Percentiles rank a stretch among this genome's conserved stretches.
Evolutionary conservation across 2,329 filamentous ascomycete genomes (phyloP).

Genomic region (Fusarium camptoceras): DNA sequence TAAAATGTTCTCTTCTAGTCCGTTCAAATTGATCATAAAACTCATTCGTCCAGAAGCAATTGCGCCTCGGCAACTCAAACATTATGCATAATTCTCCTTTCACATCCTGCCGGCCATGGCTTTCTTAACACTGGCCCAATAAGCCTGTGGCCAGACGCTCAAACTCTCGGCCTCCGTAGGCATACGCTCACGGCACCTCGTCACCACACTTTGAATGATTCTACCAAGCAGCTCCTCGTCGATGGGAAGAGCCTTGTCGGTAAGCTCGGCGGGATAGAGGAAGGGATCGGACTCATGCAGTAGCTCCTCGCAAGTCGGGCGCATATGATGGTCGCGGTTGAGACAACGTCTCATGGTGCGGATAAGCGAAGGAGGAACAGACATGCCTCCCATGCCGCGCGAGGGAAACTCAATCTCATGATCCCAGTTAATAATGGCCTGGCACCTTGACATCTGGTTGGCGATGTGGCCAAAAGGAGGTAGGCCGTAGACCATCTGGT

Average conservation of each 20-base stretch:
- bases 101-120: slow-evolving; percentile 54
- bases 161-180: slow-evolving; percentile 69
- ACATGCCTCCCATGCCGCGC: slow-evolving; percentile 73
- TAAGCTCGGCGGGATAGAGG: slow-evolving; percentile 70
- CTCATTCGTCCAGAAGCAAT: slow-evolving; percentile 37
- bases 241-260: slow-evolving; percentile 67
- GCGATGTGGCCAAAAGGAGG: slow-evolving; percentile 93
- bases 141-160: slow-evolving; percentile 69
- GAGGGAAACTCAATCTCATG: slow-evolving; percentile 79
- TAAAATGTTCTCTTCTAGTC: slow-evolving; percentile 43
- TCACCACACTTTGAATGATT: slow-evolving; percentile 72
- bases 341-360: slow-evolving; percentile 73
- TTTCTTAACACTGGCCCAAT: slow-evolving; percentile 70
- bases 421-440: slow-evolving; percentile 84
- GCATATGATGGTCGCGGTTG: slow-evolving; percentile 69
- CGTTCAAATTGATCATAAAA: slow-evolving; percentile 42
- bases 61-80: slow-evolving; percentile 28
- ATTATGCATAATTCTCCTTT: slow-evolving; percentile 26
- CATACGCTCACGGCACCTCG: slow-evolving; percentile 68
- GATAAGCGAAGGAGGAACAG: slow-evolving; percentile 69
- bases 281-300: slow-evolving; percentile 71
- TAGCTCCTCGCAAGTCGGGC: slow-evolving; percentile 73
- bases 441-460: slow-evolving; percentile 87
- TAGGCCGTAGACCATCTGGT: slow-evolving; percentile 98
- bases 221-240: slow-evolving; percentile 71